These are phyloP conservation scores for Mycena filopes DNA, from an alignment of 768 basidiomycete species.

Conservation along the genomic window DNA sequence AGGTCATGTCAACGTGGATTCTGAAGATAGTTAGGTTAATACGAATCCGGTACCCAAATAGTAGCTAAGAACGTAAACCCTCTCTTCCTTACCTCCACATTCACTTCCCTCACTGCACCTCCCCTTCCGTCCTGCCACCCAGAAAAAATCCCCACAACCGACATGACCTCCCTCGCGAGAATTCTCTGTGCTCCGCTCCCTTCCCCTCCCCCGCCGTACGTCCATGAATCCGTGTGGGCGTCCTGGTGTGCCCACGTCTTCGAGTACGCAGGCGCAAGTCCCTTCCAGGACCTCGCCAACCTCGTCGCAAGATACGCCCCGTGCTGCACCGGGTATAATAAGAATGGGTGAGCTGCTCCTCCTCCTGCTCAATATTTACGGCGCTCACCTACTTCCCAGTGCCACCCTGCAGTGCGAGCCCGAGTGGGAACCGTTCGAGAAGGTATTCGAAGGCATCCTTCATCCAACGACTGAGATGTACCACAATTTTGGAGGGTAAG, in stretches of 20 bases:
- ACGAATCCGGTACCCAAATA: too few species aligned
- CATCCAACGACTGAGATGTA: not conserved
- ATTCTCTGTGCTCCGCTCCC: too few species aligned
- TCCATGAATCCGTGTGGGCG: slow-evolving; percentile 1
- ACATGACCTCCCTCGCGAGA: too few species aligned
- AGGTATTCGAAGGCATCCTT: not conserved
- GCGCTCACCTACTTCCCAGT: not conserved
- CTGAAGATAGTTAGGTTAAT: too few species aligned
- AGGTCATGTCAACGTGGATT: too few species aligned
- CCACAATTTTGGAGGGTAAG: not conserved
- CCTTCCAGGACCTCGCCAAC: not conserved
- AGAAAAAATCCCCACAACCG: too few species aligned
- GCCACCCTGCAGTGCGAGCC: not conserved
- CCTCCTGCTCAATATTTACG: too few species aligned
- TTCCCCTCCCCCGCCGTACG: too few species aligned
- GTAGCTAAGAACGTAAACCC: not conserved
- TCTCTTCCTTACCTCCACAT: not conserved
- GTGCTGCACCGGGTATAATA: not conserved
- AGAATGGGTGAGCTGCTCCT: not conserved
- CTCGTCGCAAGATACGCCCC: not conserved
- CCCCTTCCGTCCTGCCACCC: not conserved
- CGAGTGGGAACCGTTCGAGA: not conserved
- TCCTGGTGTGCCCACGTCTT: slow-evolving; percentile 14
- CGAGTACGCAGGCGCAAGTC: not conserved
- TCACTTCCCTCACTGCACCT: too few species aligned